Conservation (phyloP, 2,329 filamentous ascomycete species). For the Cercospora berteroae region DNA sequence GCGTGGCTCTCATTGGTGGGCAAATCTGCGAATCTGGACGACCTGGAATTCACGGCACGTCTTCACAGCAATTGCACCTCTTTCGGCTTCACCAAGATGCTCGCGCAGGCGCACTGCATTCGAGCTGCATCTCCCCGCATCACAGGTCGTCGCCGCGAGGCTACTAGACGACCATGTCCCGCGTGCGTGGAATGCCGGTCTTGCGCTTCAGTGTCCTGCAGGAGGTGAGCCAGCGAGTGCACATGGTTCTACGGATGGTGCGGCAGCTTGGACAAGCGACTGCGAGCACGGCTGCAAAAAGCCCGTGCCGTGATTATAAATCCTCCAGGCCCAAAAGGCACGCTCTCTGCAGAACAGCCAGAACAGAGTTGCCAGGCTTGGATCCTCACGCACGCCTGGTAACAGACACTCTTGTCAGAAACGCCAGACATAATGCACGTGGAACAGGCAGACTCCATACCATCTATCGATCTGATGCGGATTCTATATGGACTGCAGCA, state of each 20-base stretch:
- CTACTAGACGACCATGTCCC: not conserved
- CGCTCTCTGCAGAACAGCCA: not conserved
- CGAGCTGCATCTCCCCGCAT: not conserved
- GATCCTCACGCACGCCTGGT: not conserved
- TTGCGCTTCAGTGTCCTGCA: not conserved
- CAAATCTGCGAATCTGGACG: not conserved
- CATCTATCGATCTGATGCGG: constrained; percentile 3
- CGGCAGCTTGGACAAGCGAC: not conserved
- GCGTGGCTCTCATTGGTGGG: not conserved
- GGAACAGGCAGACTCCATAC: not conserved
- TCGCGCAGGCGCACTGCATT: not conserved
- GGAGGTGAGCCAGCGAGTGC: not conserved
- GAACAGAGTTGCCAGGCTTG: not conserved
- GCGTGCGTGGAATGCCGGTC: not conserved
- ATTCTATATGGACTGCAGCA: constrained; percentile 9
- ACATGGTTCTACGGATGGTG: not conserved
- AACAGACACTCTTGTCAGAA: not conserved
- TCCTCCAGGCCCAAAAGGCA: not conserved
- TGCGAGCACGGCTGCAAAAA: not conserved
- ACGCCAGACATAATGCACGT: not conserved
- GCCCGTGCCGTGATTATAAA: not conserved
- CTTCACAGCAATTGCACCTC: not conserved
- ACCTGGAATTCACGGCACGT: not conserved
- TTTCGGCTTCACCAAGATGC: not conserved
- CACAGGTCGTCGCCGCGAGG: not conserved